phyloP scores from a whole-genome alignment of 1,284 basidiomycete genomes.

The Sphagnurus paluster region DNA sequence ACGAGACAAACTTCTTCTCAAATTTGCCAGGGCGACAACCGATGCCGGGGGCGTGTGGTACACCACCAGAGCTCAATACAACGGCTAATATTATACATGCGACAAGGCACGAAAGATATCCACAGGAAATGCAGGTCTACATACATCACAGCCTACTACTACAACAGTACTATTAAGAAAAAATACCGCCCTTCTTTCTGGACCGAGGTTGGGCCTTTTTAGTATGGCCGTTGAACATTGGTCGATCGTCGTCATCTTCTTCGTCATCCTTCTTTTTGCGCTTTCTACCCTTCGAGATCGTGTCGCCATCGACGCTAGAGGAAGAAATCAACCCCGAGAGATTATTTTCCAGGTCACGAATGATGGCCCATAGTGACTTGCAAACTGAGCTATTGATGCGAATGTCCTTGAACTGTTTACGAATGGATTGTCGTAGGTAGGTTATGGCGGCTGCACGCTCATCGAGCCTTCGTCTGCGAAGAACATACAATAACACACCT shows the following conservation, averaged over 20 bases:
- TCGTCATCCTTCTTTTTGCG: constrained; percentile 27
- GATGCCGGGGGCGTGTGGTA: constrained; percentile 71
- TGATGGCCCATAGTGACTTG: constrained; percentile 54
- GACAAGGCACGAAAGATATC: not conserved
- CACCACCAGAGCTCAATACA: constrained; percentile 60
- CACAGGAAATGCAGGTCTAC: not conserved
- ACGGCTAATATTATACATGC: constrained; percentile 27
- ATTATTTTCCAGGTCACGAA: constrained; percentile 39
- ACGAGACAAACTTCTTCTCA: constrained; percentile 81
- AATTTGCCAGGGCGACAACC: constrained; percentile 79
- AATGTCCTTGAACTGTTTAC: constrained; percentile 55
- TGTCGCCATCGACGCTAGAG: constrained; percentile 9
- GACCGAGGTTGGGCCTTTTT: constrained; percentile 38
- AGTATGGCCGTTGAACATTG: constrained; percentile 36
- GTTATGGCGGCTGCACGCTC: constrained; percentile 53
- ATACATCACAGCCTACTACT: not conserved
- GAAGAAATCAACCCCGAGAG: constrained; percentile 16
- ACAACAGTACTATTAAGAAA: constrained; percentile 6
- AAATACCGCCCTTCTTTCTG: constrained; percentile 23
- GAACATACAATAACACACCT: constrained; percentile 61
- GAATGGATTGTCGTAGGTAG: constrained; percentile 52
- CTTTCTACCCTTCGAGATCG: constrained; percentile 30
- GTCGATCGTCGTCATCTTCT: constrained; percentile 49
- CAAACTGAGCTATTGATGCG: constrained; percentile 57
- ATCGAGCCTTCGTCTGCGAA: constrained; percentile 38